Evolutionary conservation across 2,329 filamentous ascomycete genomes (phyloP).

Genomic region (Hirsutella rhossiliensis): DNA sequence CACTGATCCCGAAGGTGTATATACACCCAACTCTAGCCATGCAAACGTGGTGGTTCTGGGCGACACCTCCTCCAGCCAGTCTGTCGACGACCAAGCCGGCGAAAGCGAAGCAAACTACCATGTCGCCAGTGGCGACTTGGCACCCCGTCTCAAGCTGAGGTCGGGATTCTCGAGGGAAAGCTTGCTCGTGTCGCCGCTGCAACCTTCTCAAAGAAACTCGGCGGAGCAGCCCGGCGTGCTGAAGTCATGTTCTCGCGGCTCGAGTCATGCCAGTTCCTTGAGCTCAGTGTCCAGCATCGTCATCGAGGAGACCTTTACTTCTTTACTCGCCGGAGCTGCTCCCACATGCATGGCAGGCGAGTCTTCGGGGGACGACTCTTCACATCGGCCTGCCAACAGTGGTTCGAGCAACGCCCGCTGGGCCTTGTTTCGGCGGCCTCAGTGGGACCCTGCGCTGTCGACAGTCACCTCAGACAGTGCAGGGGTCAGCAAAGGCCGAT

Average conservation of each 20-base stretch:
- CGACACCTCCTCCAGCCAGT: conserved; percentile 32
- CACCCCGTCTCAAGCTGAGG: conserved; percentile 13
- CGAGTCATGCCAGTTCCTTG: conserved; percentile 38
- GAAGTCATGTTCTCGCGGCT: conserved; percentile 39
- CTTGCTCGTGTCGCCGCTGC: conserved; percentile 43
- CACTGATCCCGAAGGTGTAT: conserved; percentile 20
- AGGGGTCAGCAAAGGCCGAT: conserved; percentile 34
- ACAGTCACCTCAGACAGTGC: conserved; percentile 53
- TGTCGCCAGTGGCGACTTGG: conserved; percentile 31
- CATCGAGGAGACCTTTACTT: conserved; percentile 31
- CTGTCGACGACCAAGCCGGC: conserved; percentile 16
- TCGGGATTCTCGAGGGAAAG: conserved; percentile 49
- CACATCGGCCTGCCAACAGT: not conserved
- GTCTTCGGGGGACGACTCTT: not conserved
- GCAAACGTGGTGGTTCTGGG: conserved; percentile 41
- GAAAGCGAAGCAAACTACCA: conserved; percentile 35
- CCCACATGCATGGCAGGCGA: conserved; percentile 9
- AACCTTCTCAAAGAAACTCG: conserved; percentile 32
- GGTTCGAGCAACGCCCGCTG: not conserved
- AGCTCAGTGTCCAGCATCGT: conserved; percentile 44
- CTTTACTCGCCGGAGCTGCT: conserved; percentile 17
- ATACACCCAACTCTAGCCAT: conserved; percentile 27
- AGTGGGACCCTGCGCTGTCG: conserved; percentile 53
- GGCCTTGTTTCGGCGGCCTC: conserved; percentile 26
- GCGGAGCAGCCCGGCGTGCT: conserved; percentile 36